Percentiles rank a stretch among this genome's conserved stretches.
Evolutionary conservation across 768 basidiomycete species (phyloP).

Genomic region (Mycena belliarum): DNA sequence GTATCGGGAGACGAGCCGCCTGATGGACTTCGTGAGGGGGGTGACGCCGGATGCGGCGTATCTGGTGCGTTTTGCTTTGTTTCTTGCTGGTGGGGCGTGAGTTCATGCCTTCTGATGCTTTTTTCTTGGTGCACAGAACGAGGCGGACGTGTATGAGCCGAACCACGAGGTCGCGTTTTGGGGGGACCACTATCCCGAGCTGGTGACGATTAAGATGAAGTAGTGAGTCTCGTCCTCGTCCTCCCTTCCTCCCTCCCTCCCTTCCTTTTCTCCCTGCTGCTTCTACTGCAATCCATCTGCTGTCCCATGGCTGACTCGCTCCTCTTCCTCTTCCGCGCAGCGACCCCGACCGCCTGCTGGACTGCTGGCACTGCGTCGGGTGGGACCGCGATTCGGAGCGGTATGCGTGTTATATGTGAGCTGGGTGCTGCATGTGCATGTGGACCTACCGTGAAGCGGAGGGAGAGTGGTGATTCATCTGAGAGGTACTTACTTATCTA

Average conservation of each 20-base stretch:
- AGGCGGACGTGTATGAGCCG: constrained; percentile 50
- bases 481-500: no score
- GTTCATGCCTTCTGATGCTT: no score
- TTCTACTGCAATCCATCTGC: not conserved
- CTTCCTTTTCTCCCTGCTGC: not conserved
- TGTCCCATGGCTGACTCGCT: no score
- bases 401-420: constrained; percentile 13
- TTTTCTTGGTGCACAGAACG: constrained; percentile 43
- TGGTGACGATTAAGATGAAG: constrained; percentile 45
- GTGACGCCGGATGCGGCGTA: constrained; percentile 50
- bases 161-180: constrained; percentile 46
- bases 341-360: constrained; percentile 47
- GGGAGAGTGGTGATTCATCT: no score
- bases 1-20: constrained; percentile 36
- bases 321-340: constrained; percentile 24
- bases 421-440: no score
- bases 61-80: constrained; percentile 29
- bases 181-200: constrained; percentile 42
- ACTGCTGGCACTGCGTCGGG: constrained; percentile 54
- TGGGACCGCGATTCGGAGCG: constrained; percentile 14
- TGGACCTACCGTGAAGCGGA: no score
- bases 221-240: constrained; percentile 37
- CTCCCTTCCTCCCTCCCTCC: no score
- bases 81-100: not conserved
- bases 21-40: constrained; percentile 41